Evolutionary conservation across 2,329 filamentous ascomycete genomes (phyloP).

Genomic region (Gaeumannomyces sp.): DNA sequence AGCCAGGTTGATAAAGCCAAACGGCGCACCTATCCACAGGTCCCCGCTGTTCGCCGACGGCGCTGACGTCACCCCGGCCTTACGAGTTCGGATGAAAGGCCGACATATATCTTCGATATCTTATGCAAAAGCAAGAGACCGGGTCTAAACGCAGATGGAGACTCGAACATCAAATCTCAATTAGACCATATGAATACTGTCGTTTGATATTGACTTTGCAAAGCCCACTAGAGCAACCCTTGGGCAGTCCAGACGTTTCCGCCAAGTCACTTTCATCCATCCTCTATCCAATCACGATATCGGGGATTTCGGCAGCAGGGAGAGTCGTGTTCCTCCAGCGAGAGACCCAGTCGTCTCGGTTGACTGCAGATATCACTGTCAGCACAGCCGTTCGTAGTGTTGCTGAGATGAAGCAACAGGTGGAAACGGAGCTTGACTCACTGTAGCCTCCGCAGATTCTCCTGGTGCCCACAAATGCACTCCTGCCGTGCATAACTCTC

Average conservation of each 20-base stretch:
- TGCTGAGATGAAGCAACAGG: background rate
- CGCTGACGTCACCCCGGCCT: no score
- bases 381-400: constrained; percentile 5
- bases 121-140: background rate
- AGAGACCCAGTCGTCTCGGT: constrained; percentile 74
- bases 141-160: no score
- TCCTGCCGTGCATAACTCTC: constrained; percentile 83
- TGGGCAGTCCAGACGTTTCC: no score
- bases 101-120: background rate
- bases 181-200: no score
- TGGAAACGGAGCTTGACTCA: constrained; percentile 39
- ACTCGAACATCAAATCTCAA: no score
- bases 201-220: no score
- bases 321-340: constrained; percentile 68
- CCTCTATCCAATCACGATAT: constrained; percentile 23
- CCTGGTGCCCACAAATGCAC: constrained; percentile 74
- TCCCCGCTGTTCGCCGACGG: no score
- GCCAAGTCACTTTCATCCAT: background rate
- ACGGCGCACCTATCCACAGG: no score
- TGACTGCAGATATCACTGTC: constrained; percentile 44
- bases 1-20: no score
- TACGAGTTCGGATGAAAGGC: no score
- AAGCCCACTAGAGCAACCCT: no score
- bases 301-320: constrained; percentile 36
- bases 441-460: constrained; percentile 89